Evolutionary conservation across 345 rosid genomes (phyloP), one percentile per base, ranked within the genome.

Genomic region (Corchorus olitorius): DNA sequence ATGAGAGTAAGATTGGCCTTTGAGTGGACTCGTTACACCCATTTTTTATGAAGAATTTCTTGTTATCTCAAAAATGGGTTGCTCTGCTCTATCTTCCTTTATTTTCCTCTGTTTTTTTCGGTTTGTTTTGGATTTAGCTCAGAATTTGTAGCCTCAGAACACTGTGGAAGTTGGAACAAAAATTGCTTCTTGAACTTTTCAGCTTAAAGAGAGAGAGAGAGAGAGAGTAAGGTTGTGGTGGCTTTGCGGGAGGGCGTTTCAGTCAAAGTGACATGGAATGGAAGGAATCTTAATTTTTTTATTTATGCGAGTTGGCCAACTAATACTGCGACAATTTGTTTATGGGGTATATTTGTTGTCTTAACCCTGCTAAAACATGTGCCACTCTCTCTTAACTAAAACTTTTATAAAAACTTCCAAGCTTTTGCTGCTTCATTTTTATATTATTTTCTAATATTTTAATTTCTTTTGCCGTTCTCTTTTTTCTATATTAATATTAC

Each of bases 11-110:
- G 49, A 67, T 27, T 79, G 81, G 63, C 78, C 83, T 67, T 86
- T 87, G 72, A 76, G 79, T 14, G 86, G 84, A 52, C 83, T 83
- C 8, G 68, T 45, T 14, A 69, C 70, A n/a, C 86, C 85, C 93
- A 89, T 89, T 62, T 76, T 54, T 64, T 4, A 14, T 15, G 5
- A 33, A 50, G n/a, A 52, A 16, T 8, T 16, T 19, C n/a, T 27
- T 54, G 55, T 27, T 60, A 13, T 13, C 39, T 14, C 65, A 61
- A 27, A 27, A 27, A 61, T 6, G 20, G 12, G 19, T 41, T 60
- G 5, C 1, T 64, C 20, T 50, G 13, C 63, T 17, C 5, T 6
- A 4, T 20, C 55, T 35, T 27, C 1, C 27, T 27, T 27, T 27
- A 27, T 27, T 27, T 34, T 33, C 35, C 12, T 45, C 65, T 64